These are phyloP conservation scores for Wickerhamiella azyma DNA, from an alignment of 805 yeast species.

Conservation along the genomic window DNA sequence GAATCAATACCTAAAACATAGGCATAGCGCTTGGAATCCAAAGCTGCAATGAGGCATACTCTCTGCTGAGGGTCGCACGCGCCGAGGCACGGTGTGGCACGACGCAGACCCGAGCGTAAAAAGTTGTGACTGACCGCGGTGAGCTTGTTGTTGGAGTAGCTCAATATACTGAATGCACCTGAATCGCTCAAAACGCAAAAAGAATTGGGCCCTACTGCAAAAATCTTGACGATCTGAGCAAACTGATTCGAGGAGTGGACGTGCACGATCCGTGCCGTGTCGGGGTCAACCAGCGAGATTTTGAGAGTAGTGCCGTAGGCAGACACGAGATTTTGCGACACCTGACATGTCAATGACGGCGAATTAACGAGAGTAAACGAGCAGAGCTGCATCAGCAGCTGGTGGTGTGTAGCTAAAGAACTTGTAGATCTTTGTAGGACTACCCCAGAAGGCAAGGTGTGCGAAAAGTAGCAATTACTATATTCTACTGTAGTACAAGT, in stretches of 20 bases:
- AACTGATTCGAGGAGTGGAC: slow-evolving; percentile 36
- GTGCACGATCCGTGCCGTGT: slow-evolving; percentile 40
- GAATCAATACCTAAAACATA: slow-evolving; percentile 42
- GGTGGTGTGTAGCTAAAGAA: slow-evolving; percentile 36
- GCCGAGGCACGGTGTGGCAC: slow-evolving; percentile 60
- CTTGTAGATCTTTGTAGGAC: too few relatives aligned
- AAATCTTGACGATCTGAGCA: slow-evolving; percentile 42
- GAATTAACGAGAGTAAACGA: background rate
- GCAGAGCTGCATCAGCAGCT: background rate
- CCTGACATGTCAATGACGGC: background rate
- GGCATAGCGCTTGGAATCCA: slow-evolving; percentile 62
- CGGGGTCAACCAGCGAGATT: slow-evolving; percentile 38
- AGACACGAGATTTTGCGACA: slow-evolving; percentile 46
- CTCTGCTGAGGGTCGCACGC: slow-evolving; percentile 60
- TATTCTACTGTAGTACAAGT: too few relatives aligned
- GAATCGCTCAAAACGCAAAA: slow-evolving; percentile 3
- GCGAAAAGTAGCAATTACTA: too few relatives aligned
- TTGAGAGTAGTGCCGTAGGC: slow-evolving; percentile 44
- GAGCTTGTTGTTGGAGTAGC: background rate
- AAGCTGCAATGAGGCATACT: slow-evolving; percentile 53
- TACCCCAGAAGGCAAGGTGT: too few relatives aligned
- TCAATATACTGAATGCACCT: background rate
- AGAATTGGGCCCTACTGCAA: background rate
- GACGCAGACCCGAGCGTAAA: slow-evolving; percentile 44
- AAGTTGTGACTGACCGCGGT: background rate